phyloP scores from a whole-genome alignment of 1,139 yeast genomes.

The Yamadazyma sp. region DNA sequence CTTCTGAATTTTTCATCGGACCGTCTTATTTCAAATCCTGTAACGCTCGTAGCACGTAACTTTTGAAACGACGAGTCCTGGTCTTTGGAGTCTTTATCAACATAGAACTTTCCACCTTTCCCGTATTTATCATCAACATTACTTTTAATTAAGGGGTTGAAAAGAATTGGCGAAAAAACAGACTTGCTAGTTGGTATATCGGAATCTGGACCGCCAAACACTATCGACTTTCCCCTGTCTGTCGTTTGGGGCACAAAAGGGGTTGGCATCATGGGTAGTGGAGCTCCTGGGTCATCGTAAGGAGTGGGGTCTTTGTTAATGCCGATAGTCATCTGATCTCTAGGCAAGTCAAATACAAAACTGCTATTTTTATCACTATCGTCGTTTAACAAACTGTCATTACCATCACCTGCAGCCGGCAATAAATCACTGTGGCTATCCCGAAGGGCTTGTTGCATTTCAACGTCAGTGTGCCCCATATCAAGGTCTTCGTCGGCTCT shows the following conservation, averaged over 20 bases:
- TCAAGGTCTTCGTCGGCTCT: not conserved
- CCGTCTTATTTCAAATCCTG: conserved; percentile 29
- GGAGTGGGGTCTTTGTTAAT: conserved; percentile 33
- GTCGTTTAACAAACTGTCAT: conserved; percentile 1
- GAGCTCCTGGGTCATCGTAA: conserved; percentile 74
- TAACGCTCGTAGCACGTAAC: conserved; percentile 44
- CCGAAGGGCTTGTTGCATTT: conserved; percentile 4
- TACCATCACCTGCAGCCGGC: not conserved
- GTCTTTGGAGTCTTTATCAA: conserved; percentile 31
- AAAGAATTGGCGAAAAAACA: conserved; percentile 75
- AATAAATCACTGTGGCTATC: conserved; percentile 2
- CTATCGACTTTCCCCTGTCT: conserved; percentile 15
- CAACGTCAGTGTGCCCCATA: not conserved
- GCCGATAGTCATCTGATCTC: conserved; percentile 52
- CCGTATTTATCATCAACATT: conserved; percentile 81
- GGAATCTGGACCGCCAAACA: conserved; percentile 11
- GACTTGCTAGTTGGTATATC: conserved; percentile 30
- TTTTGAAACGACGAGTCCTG: conserved; percentile 24
- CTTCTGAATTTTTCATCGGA: conserved; percentile 12
- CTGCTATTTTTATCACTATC: not conserved
- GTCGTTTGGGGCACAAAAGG: conserved; percentile 43
- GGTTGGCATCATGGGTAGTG: conserved; percentile 62
- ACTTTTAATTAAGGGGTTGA: conserved; percentile 74
- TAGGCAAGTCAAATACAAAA: conserved; percentile 48
- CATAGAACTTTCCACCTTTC: conserved; percentile 82